Evolutionary conservation across 2,329 filamentous ascomycete genomes (phyloP), one percentile per base, ranked within the genome.

Genomic region (Penicillium digitatum): DNA sequence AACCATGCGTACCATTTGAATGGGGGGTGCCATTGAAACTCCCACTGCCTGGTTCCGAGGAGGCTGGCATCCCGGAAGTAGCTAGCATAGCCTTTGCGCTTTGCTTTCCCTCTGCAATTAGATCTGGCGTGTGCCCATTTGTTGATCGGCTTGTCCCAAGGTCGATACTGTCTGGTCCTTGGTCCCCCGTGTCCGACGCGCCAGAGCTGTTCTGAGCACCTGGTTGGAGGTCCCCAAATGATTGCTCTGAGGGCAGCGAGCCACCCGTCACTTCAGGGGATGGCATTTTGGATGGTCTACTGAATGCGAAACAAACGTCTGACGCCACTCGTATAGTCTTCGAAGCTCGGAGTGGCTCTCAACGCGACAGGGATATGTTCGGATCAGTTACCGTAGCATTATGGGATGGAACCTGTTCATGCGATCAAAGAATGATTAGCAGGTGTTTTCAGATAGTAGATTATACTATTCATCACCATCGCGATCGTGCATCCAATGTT

Each of bases 11-110:
- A 65, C 66, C 70, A 61, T 75, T 72, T 35, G 66, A 61, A 32
- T 67, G 64, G 5, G 62, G 50, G 14, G 65, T 67, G 39, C 63
- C 66, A 49, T 69, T 66, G 24, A 69, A 66, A 27, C n/a, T 64
- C 43, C 68, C 65, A 42, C 68, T 56, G 47, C 63, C 65, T 5
- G 66, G 62, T 26, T 73, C 70, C 40, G 65, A 51, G 20, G 46
- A 35, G 32, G 47, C 58, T 34, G 67, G 43, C 38, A 71, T 66
- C 11, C 71, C 73, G n/a, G 81, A 81, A 24, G 81, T 79, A 37
- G 78, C 80, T 66, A 85, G 75, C 49, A 83, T 75, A 37, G 82
- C 81, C 69, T 82, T 83, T 45, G 82, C 82, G 68, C 80, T 82
- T 65, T 84, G 79, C 65, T 86, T 86, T 51, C 80, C 80, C 69